Evolutionary conservation across 768 basidiomycete species (phyloP).

Genomic region (Collybia sp.): DNA sequence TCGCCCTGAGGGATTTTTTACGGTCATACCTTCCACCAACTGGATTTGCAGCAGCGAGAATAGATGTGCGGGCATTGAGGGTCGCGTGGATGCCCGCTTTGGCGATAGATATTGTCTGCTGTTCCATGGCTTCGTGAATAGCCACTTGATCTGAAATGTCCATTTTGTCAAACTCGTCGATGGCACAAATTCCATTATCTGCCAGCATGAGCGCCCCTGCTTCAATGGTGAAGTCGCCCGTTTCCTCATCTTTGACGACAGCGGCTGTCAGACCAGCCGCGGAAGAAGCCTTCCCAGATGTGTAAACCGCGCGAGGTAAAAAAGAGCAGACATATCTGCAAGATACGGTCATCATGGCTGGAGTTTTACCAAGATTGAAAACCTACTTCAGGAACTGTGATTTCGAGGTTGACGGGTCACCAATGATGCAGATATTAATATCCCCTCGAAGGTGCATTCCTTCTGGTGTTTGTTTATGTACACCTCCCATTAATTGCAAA

Average conservation of each 20-base stretch:
- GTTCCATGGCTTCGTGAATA: conserved; percentile 99
- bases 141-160: conserved; percentile 97
- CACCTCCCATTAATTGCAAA: conserved; percentile 96
- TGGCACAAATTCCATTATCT: conserved; percentile 99
- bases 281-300: conserved; percentile 98
- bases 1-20: conserved; percentile 86
- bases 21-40: conserved; percentile 96
- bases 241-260: conserved; percentile 97
- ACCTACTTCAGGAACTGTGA: conserved; percentile 97
- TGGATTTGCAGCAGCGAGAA: conserved; percentile 97
- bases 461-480: conserved; percentile 93
- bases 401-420: conserved; percentile 96
- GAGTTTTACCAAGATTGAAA: background rate
- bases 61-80: conserved; percentile 94
- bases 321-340: conserved; percentile 94
- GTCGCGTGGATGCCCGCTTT: conserved; percentile 99
- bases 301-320: conserved; percentile 96
- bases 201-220: conserved; percentile 99
- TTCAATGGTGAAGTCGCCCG: conserved; percentile 99
- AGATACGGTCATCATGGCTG: conserved; percentile 1
- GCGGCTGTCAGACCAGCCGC: conserved; percentile 98
- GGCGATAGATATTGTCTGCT: conserved; percentile 98
- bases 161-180: conserved; percentile 99
- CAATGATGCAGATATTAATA: conserved; percentile 97
- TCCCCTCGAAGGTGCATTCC: conserved; percentile 99